These are phyloP conservation scores for Cucurbitaria berberidis DNA, from an alignment of 2,329 filamentous ascomycete species.

Conservation along the genomic window DNA sequence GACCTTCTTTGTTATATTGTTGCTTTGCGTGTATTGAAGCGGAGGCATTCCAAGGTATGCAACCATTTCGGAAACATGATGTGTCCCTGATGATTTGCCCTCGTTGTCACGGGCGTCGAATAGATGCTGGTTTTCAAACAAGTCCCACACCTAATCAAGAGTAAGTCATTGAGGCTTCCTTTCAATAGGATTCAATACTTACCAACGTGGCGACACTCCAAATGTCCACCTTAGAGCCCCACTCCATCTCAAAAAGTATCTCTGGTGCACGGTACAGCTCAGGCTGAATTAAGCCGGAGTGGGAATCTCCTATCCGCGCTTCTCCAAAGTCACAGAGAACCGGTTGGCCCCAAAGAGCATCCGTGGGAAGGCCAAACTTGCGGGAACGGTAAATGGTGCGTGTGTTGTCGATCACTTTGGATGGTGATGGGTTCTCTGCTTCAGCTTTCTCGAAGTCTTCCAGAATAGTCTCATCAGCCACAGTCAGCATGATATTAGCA, in stretches of 20 bases:
- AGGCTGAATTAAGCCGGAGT: slow-evolving; percentile 45
- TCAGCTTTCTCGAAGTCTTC: slow-evolving; percentile 47
- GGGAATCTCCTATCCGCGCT: slow-evolving; percentile 39
- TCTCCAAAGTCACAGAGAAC: slow-evolving; percentile 50
- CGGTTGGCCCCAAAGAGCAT: slow-evolving; percentile 38
- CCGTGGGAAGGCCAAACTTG: slow-evolving; percentile 40
- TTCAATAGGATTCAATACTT: slow-evolving; percentile 30
- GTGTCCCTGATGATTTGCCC: slow-evolving; percentile 28
- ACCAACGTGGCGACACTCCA: slow-evolving; percentile 50
- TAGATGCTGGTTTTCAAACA: slow-evolving; percentile 46
- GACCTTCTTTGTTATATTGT: slow-evolving; percentile 26
- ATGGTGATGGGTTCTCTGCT: slow-evolving; percentile 46
- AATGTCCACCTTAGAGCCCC: slow-evolving; percentile 49
- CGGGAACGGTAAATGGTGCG: slow-evolving; percentile 29
- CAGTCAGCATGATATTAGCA: slow-evolving; percentile 51
- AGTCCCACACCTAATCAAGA: slow-evolving; percentile 43
- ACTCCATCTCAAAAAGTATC: slow-evolving; percentile 47
- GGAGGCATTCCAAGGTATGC: slow-evolving; percentile 33
- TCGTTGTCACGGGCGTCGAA: slow-evolving; percentile 39
- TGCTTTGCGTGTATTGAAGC: slow-evolving; percentile 30
- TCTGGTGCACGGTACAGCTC: slow-evolving; percentile 51
- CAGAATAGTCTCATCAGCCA: slow-evolving; percentile 47
- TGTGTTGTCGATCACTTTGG: slow-evolving; percentile 42
- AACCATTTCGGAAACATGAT: slow-evolving; percentile 44
- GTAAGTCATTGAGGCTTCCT: slow-evolving; percentile 21